Evolutionary conservation across 164 flowering plant species (phyloP).

Genomic region (Malania oleifera): DNA sequence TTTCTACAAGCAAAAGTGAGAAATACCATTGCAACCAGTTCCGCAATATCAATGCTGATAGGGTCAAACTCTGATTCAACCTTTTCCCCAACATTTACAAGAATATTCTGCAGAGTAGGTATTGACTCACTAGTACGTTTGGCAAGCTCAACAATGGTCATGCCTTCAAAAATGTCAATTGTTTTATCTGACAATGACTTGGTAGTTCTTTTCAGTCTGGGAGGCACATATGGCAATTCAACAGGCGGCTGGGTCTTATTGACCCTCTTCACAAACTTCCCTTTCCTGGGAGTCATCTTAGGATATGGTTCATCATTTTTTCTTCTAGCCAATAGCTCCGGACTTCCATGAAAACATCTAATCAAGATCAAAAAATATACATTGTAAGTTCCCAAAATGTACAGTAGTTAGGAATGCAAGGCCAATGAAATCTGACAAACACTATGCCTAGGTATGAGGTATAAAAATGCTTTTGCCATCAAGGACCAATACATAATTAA

Average conservation of each 20-base stretch:
- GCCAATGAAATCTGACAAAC: neutral
- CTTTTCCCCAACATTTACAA: conserved; percentile 77
- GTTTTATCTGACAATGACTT: conserved; percentile 47
- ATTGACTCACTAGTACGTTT: conserved; percentile 60
- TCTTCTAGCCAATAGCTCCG: conserved; percentile 31
- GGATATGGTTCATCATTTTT: conserved; percentile 31
- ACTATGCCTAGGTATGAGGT: neutral
- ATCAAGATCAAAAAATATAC: conserved; percentile 3
- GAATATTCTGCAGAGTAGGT: conserved; percentile 50
- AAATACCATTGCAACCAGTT: conserved; percentile 83
- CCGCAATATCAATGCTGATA: conserved; percentile 74
- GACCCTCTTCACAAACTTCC: conserved; percentile 51
- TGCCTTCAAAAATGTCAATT: conserved; percentile 89
- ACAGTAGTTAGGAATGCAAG: neutral
- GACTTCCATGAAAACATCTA: conserved; percentile 64
- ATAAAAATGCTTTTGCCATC: neutral
- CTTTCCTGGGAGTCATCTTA: conserved; percentile 39
- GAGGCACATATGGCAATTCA: conserved; percentile 75
- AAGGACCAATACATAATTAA: neutral
- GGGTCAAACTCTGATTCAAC: conserved; percentile 74
- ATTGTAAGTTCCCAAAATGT: neutral
- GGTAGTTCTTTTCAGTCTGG: conserved; percentile 38
- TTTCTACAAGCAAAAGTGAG: conserved; percentile 2
- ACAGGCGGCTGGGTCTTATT: conserved; percentile 57
- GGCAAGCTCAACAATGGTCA: conserved; percentile 75